Evolutionary conservation across 495 filamentous ascomycete genomes (phyloP).

Genomic region (Xeromyces bisporus): DNA sequence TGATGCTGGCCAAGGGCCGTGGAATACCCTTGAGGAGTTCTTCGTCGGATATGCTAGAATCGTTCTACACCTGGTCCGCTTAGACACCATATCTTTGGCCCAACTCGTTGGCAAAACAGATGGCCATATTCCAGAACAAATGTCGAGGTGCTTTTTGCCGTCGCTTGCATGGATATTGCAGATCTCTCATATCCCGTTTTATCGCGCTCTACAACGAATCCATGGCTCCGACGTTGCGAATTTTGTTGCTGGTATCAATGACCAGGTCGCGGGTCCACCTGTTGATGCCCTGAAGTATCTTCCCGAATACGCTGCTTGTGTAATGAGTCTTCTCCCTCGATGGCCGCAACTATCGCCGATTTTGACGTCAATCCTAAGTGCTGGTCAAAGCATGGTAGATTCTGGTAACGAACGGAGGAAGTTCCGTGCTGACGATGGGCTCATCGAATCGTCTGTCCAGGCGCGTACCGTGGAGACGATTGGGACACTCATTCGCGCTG

Average conservation of each 20-base stretch:
- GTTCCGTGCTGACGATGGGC: conserved; percentile 5
- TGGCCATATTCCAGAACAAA: conserved; percentile 8
- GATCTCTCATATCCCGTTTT: conserved; percentile 17
- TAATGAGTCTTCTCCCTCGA: conserved; percentile 11
- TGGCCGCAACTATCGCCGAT: conserved; percentile 10
- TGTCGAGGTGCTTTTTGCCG: conserved; percentile 16
- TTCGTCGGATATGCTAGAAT: conserved; percentile 19
- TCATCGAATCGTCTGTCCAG: conserved; percentile 6
- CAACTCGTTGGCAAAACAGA: conserved; percentile 13
- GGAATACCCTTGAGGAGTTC: conserved; percentile 19
- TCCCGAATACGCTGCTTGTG: conserved; percentile 11
- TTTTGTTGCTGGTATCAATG: conserved; percentile 14
- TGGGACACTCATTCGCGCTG: conserved; percentile 13
- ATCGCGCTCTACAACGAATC: conserved; percentile 10
- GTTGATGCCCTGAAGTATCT: conserved; percentile 9
- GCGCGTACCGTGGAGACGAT: conserved; percentile 7
- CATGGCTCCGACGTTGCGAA: conserved; percentile 10
- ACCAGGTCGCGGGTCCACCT: conserved; percentile 12
- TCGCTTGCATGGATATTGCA: conserved; percentile 17
- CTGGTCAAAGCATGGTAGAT: conserved; percentile 11
- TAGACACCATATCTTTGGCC: conserved; percentile 15
- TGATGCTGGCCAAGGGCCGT: conserved; percentile 12
- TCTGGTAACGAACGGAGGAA: conserved; percentile 10
- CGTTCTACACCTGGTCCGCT: conserved; percentile 17
- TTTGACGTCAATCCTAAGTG: conserved; percentile 8